A percentile compares a stretch with the other conserved stretches of the same genome.
Evolutionary conservation across 2,329 filamentous ascomycete genomes (phyloP).

Genomic region (Teratosphaeria nubilosa): DNA sequence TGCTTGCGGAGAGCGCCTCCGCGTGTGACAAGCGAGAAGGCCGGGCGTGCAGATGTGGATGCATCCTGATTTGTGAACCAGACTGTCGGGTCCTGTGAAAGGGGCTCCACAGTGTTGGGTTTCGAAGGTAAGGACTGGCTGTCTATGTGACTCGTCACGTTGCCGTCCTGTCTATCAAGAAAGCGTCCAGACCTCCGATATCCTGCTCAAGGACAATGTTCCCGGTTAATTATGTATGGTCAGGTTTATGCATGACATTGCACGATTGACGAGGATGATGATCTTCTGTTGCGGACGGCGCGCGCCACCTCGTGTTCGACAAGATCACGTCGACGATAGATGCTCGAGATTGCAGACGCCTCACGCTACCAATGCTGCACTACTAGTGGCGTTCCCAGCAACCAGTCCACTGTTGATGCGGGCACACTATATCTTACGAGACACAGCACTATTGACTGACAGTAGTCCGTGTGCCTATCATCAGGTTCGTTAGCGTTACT

Average conservation of each 20-base stretch:
- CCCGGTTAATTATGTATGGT: neutral
- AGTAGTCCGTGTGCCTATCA: neutral
- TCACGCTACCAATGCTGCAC: neutral
- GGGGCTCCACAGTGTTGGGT: neutral
- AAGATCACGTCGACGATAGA: neutral
- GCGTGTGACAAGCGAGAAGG: neutral
- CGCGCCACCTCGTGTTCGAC: neutral
- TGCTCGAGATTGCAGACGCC: neutral
- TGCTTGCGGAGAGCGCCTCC: neutral
- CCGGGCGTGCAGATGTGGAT: neutral
- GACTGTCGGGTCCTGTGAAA: neutral
- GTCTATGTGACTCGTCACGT: neutral
- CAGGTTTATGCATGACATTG: neutral
- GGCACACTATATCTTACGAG: neutral
- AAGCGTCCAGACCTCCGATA: neutral
- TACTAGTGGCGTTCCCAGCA: neutral
- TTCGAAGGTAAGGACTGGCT: neutral
- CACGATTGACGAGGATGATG: neutral
- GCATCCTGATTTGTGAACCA: neutral
- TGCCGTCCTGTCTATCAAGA: neutral
- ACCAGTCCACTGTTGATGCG: neutral
- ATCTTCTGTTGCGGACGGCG: neutral
- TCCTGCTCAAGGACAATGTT: neutral
- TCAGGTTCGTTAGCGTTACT: neutral
- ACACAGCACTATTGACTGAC: neutral